Evolutionary conservation across 2,329 filamentous ascomycete genomes (phyloP), one percentile per base, ranked within the genome.

Genomic region (Aureobasidium vineae): DNA sequence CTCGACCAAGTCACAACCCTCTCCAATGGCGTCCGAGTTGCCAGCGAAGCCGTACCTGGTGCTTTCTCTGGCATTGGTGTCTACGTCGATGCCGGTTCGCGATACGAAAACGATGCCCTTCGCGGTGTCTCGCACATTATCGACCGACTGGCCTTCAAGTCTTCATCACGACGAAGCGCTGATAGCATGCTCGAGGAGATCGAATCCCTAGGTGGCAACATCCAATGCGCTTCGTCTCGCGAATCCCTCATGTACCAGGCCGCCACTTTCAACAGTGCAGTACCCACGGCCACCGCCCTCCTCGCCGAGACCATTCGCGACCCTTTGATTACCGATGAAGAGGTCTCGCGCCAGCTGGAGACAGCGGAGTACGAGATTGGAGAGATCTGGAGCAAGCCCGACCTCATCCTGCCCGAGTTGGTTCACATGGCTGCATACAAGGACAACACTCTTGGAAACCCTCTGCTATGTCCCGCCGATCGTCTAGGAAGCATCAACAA

Each of bases 211-310:
- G 95, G 95, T 41, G 95, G 95, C 38, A 97, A 97, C 77, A 94
- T 99, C 68, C 93, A 98, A 79, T 99, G 95, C 79, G 93, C 94
- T 13, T 97, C 93, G 1, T 96, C 92, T 1, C 85, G 95, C 70
- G 95, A 99, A 79, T 92, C 92, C 66, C 86, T 99, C 80, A 99
- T 99, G 95, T 99, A 99, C 82, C 95, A 99, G 79, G 91, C 92
- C 1, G 95, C 95, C 31, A 97, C 93, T 36, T 99, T 99, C 85
- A 99, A 99, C 81, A 89, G 89, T 31, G 89, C 92, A 21, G 92
- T 99, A 10, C 88, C 91, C 7, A 87, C 87, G 10, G 92, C 94
- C 15, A 86, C 96, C 28, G 91, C 84, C 36, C 80, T 99, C 21
- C 85, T 99, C 47, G 94, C 95, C 67, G 95, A 99, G 77, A 98